These are phyloP conservation scores for Calocybe gangraenosa DNA, from an alignment of 768 basidiomycete species.

Conservation along the genomic window DNA sequence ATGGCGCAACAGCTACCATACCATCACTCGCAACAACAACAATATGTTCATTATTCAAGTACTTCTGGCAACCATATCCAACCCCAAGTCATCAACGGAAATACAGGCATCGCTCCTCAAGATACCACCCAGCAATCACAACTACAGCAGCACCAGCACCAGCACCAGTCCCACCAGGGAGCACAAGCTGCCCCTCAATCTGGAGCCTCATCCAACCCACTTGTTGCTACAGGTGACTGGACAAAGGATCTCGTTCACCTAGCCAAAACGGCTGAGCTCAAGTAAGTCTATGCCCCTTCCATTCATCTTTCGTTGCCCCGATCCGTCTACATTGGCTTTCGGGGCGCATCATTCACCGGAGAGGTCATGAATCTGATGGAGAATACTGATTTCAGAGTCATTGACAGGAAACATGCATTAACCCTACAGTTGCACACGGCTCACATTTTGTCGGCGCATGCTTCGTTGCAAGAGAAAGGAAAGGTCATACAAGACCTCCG, in stretches of 20 bases:
- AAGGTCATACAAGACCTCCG: constrained; percentile 77
- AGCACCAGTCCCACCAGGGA: constrained; percentile 8
- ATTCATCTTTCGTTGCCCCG: not conserved
- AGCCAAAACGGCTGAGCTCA: constrained; percentile 84
- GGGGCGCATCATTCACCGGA: not conserved
- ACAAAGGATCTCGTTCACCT: constrained; percentile 82
- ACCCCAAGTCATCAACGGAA: constrained; percentile 15
- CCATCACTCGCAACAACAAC: constrained; percentile 24
- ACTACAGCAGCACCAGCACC: constrained; percentile 25
- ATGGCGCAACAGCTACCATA: constrained; percentile 42
- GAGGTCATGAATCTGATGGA: not conserved
- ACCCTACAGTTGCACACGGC: constrained; percentile 84
- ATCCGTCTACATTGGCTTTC: not conserved
- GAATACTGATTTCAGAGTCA: constrained; percentile 5
- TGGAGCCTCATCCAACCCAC: constrained; percentile 36
- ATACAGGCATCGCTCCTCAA: constrained; percentile 21
- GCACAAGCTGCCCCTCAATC: too few relatives aligned
- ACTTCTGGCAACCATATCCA: constrained; percentile 21
- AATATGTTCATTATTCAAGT: constrained; percentile 35
- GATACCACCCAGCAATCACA: constrained; percentile 23
- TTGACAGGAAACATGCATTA: constrained; percentile 71
- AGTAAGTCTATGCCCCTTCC: constrained; percentile 47
- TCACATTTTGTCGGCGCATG: constrained; percentile 81
- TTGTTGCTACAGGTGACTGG: constrained; percentile 83
- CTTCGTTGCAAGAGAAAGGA: constrained; percentile 71